These are phyloP conservation scores for Amanita rubescens DNA, from an alignment of 768 basidiomycete species.

Conservation along the genomic window DNA sequence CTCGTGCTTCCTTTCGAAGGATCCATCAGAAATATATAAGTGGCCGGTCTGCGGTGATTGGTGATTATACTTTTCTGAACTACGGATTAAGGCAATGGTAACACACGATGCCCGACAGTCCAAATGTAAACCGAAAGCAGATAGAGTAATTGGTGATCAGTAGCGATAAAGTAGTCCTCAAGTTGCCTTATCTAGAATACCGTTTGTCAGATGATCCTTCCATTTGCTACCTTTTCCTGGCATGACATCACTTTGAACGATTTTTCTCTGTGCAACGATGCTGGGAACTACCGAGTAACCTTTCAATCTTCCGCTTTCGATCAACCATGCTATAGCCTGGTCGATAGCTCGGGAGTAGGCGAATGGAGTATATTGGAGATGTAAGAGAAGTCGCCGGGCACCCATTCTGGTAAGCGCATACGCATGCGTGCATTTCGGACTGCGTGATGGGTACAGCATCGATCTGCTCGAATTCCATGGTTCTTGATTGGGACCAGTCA, in stretches of 20 bases:
- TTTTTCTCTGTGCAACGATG: slow-evolving; percentile 59
- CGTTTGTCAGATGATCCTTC: slow-evolving; percentile 42
- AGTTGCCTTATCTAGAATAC: slow-evolving; percentile 29
- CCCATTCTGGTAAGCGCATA: slow-evolving; percentile 56
- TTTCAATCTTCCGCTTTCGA: slow-evolving; percentile 45
- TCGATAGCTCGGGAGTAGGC: slow-evolving; percentile 76
- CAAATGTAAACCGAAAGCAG: too few species aligned
- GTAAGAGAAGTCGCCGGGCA: slow-evolving; percentile 51
- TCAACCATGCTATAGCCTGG: slow-evolving; percentile 64
- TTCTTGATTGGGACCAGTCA: slow-evolving; percentile 12
- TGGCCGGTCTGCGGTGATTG: too few species aligned
- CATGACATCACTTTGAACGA: slow-evolving; percentile 47
- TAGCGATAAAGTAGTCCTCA: background rate
- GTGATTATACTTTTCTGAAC: too few species aligned
- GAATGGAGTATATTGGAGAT: slow-evolving; percentile 57
- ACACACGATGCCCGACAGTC: too few species aligned
- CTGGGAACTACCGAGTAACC: slow-evolving; percentile 64
- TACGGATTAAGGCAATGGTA: too few species aligned
- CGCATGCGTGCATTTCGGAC: slow-evolving; percentile 68
- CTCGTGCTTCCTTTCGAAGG: too few species aligned
- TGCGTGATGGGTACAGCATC: slow-evolving; percentile 47
- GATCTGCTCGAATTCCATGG: slow-evolving; percentile 9
- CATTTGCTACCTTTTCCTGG: slow-evolving; percentile 46
- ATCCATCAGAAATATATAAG: too few species aligned
- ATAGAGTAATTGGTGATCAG: background rate